A percentile compares a stretch with the other conserved stretches of the same genome.
phyloP scores from a whole-genome alignment of 1,139 yeast species.

The Taphrina communis region DNA sequence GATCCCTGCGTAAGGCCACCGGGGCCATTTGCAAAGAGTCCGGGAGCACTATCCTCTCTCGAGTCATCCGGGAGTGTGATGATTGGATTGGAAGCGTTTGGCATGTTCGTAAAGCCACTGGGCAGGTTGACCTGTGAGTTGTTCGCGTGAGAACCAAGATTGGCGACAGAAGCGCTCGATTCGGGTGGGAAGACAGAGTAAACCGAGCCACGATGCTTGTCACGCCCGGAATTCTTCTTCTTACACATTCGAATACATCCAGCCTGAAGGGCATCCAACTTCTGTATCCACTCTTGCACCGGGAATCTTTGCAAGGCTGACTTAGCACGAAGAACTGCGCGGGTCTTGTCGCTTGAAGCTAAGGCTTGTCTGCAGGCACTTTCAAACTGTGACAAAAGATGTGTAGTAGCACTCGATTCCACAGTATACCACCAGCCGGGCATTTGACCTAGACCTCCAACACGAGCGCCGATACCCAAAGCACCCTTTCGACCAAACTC shows the following conservation, averaged over 20 bases:
- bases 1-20: constrained; percentile 5
- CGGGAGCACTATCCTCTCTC: constrained; percentile 14
- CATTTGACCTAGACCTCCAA: constrained; percentile 44
- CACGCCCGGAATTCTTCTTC: constrained; percentile 35
- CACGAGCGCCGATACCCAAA: constrained; percentile 44
- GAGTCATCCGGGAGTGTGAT: constrained; percentile 28
- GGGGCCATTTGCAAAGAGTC: constrained; percentile 1
- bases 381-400: constrained; percentile 42
- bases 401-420: constrained; percentile 42
- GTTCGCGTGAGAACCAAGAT: constrained; percentile 34
- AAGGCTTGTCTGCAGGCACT: constrained; percentile 42
- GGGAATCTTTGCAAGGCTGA: constrained; percentile 43
- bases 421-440: constrained; percentile 45
- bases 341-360: constrained; percentile 37
- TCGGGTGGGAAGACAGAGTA: constrained; percentile 39
- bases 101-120: constrained; percentile 39
- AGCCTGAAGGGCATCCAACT: constrained; percentile 38
- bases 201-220: constrained; percentile 39
- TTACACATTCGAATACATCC: constrained; percentile 42
- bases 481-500: constrained; percentile 45
- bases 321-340: constrained; percentile 41
- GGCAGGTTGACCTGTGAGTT: constrained; percentile 35
- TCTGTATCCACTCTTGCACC: constrained; percentile 42
- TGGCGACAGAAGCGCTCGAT: constrained; percentile 35
- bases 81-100: constrained; percentile 35